Evolutionary conservation across 495 filamentous ascomycete genomes (phyloP), one percentile per base, ranked within the genome.

Genomic region (Penicillium silybi): DNA sequence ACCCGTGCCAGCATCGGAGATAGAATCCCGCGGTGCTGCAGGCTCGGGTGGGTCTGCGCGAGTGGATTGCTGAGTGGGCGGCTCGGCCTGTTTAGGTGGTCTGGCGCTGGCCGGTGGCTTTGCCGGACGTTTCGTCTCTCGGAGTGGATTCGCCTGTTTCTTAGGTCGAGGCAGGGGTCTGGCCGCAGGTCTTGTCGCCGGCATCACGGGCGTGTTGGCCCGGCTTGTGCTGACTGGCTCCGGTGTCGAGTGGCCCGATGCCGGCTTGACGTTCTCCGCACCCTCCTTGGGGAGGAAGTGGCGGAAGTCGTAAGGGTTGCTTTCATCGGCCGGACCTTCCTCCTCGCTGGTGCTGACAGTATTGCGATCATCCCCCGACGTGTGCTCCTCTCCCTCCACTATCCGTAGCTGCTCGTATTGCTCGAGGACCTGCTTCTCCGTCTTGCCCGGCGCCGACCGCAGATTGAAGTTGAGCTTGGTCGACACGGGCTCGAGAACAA

Each of bases 231-330:
- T 54, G 11, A 57, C 46, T 25, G 67, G 63, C 39, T 79, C 75
- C 26, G 75, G 73, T 2, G 71, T 75, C 22, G 66, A 59, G 51
- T 65, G 54, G 37, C 61, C 57, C 18, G 71, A 76, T 27, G 46
- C 55, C 38, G 66, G 57, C 56, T 76, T 72, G 26, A 63, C 58
- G 34, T 66, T 64, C 35, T 69, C 64, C 6, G 56, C 63, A 42
- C 70, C 64, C 16, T 58, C 56, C 51, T 76, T 70, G 23, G 64
- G 67, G 34, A 82, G 74, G 56, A 83, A 84, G 57, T 84, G 80
- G 9, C 80, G 77, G 56, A 72, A 82, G 59, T 84, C 80, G 48
- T 78, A 84, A 15, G 80, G 80, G 46, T 84, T 84, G 52, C 68
- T 65, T 0, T 74, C 69, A 47, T 81, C 79, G 1, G 79, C 70